phyloP scores from a whole-genome alignment of 179 eudicot species.

The Beta macrorhiza region DNA sequence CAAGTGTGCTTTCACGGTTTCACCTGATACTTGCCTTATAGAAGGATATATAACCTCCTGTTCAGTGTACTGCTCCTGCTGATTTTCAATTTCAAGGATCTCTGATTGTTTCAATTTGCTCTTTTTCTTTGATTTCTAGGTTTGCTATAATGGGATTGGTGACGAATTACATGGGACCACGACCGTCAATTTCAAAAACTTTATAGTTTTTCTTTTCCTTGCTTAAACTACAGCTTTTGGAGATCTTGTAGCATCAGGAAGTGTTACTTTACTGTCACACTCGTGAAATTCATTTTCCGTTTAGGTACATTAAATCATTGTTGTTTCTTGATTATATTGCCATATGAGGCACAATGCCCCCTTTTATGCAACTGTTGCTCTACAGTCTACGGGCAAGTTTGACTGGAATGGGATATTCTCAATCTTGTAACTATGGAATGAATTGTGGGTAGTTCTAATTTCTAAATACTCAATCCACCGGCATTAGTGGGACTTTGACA shows the following conservation, averaged over 20 bases:
- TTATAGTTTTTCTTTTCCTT: slow-evolving; percentile 17
- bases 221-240: neutral
- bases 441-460: too few relatives aligned
- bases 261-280: neutral
- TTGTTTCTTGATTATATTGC: neutral
- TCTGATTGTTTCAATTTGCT: neutral
- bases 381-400: neutral
- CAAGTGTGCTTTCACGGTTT: neutral
- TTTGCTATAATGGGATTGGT: slow-evolving; percentile 40
- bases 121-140: slow-evolving; percentile 24
- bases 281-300: neutral
- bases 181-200: slow-evolving; percentile 19
- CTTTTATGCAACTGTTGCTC: neutral
- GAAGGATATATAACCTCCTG: neutral
- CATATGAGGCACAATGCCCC: neutral
- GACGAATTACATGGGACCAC: slow-evolving; percentile 37
- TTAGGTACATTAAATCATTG: neutral
- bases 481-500: too few relatives aligned
- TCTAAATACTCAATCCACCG: too few relatives aligned
- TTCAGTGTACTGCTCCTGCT: neutral
- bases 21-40: neutral
- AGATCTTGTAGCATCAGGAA: neutral
- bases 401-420: neutral
- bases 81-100: neutral
- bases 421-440: neutral